Evolutionary conservation across 2,329 filamentous ascomycete genomes (phyloP).

Genomic region (Colletotrichum filicis): DNA sequence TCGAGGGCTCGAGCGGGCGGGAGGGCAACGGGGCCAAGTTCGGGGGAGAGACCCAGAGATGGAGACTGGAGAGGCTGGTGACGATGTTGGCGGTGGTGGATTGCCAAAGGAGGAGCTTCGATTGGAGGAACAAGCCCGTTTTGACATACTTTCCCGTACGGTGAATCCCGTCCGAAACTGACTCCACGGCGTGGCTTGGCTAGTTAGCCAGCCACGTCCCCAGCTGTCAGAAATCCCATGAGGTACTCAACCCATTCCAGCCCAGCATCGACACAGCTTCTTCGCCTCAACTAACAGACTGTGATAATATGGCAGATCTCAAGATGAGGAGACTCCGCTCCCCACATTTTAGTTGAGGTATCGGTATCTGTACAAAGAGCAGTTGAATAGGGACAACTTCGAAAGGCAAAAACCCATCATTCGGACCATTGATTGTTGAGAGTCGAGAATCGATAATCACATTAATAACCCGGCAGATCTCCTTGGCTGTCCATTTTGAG

Average conservation of each 20-base stretch:
- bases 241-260: conserved; percentile 4
- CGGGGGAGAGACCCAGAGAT: background rate
- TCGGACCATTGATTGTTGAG: background rate
- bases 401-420: background rate
- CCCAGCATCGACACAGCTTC: background rate
- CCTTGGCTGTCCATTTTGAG: background rate
- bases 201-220: background rate
- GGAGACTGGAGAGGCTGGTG: background rate
- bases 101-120: conserved; percentile 4
- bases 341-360: background rate
- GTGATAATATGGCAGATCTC: background rate
- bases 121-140: background rate
- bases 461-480: background rate
- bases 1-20: conserved; percentile 5
- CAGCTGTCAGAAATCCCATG: background rate
- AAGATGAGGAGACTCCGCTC: background rate
- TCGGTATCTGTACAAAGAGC: background rate
- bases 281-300: background rate
- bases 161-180: background rate
- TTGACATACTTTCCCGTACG: background rate
- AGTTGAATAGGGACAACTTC: background rate
- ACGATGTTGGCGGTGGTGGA: background rate
- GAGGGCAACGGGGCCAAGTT: background rate
- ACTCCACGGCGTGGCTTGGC: background rate
- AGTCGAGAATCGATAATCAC: background rate